Evolutionary conservation across 176 grass and related monocot genomes (phyloP), one percentile per base, ranked within the genome.

Genomic region (Triticum monococcum): DNA sequence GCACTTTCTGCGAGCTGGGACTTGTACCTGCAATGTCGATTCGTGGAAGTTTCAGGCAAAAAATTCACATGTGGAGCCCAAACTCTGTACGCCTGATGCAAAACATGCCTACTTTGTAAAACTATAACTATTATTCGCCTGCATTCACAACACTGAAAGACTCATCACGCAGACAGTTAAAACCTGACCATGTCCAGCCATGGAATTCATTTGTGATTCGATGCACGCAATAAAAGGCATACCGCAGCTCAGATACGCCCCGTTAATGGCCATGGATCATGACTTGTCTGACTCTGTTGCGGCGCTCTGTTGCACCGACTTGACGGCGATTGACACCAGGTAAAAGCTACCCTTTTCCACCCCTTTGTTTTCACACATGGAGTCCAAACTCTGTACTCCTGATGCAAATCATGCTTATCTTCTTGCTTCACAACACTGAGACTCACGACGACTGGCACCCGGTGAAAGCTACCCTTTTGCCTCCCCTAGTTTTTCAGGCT

Each of bases 1-100:
- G 77, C 76, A 91, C 63, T 91, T 91, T 22, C 81, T 84, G 9
- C 69, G 69, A 24, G 61, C 48, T 20, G 70, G 48, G 30, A 12
- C 5, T 40, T 88, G 5, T 30, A 88, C n/a, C 89, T 91, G 85
- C 8, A 80, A 76, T 30, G 16, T 1, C 17, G 26, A 84, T 80
- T 23, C 30, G 45, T 5, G 1, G 9, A 67, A 84, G 14, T n/a
- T 84, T 75, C 12, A 74, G 75, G 3, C 17, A 45, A 36, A 87
- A 8, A 46, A 1, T 6, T 65, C 43, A 48, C 8, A 16, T 3
- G 12, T n/a, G 5, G 1, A 50, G 25, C 20, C 18, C 18, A 12
- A 69, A 28, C 8, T 80, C 36, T 75, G 17, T 10, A 43, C 35
- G 10, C 26, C 26, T 37, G 18, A 20, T 3, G 33, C 20, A 60